Evolutionary conservation across 345 rosid genomes (phyloP).

Genomic region (Lagerstroemia speciosa): DNA sequence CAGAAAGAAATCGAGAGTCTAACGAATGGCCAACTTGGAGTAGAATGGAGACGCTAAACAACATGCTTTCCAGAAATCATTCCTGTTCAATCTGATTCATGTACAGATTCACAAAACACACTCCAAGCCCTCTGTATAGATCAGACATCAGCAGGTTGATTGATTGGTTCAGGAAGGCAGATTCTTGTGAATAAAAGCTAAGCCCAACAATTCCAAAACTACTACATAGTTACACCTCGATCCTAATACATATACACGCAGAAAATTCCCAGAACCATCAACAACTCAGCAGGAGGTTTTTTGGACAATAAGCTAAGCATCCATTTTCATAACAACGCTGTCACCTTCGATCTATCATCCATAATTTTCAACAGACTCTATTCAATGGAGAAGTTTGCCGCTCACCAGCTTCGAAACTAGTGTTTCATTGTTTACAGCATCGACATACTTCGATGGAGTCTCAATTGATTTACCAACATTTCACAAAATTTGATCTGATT

Average conservation of each 20-base stretch:
- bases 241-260: neutral
- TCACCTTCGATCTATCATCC: neutral
- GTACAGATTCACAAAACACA: neutral
- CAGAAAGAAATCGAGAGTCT: neutral
- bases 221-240: neutral
- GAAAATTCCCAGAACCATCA: neutral
- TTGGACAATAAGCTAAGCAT: neutral
- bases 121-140: neutral
- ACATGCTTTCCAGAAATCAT: neutral
- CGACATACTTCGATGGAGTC: neutral
- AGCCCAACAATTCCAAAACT: neutral
- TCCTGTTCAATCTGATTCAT: constrained; percentile 3
- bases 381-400: neutral
- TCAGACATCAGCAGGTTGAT: neutral
- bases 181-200: neutral
- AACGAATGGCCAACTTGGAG: neutral
- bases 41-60: neutral
- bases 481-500: neutral
- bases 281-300: neutral
- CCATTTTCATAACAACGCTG: neutral
- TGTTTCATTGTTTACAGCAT: neutral
- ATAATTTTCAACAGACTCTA: neutral
- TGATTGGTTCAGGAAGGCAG: neutral
- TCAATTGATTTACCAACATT: neutral
- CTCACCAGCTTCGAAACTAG: neutral